Evolutionary conservation across 2,329 filamentous ascomycete genomes (phyloP).

Genomic region (Paracorniculantispora psalliotae): DNA sequence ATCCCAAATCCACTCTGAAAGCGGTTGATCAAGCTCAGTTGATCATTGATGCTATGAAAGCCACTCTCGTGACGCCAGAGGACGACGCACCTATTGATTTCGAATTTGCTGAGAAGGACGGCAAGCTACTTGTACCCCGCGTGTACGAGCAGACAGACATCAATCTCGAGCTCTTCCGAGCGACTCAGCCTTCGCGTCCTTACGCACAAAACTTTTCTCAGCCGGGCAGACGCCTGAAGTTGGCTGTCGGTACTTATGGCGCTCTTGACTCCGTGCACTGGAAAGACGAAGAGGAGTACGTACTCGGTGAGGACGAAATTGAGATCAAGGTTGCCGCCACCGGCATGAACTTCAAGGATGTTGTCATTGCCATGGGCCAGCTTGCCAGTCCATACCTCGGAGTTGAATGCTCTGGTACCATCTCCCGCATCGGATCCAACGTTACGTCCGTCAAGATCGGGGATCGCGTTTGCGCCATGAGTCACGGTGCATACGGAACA

Average conservation of each 20-base stretch:
- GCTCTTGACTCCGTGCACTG: conserved; percentile 37
- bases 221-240: conserved; percentile 28
- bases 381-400: conserved; percentile 30
- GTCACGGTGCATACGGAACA: conserved; percentile 29
- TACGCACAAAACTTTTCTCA: conserved; percentile 35
- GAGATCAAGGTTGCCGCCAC: conserved; percentile 40
- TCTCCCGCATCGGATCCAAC: conserved; percentile 50
- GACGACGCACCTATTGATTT: conserved; percentile 22
- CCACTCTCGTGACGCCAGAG: conserved; percentile 17
- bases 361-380: conserved; percentile 38
- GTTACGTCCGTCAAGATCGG: conserved; percentile 60
- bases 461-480: conserved; percentile 64
- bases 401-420: conserved; percentile 36
- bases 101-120: conserved; percentile 26
- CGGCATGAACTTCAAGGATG: conserved; percentile 43
- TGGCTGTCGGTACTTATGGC: conserved; percentile 34
- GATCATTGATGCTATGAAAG: conserved; percentile 24
- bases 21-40: conserved; percentile 26
- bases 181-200: conserved; percentile 20
- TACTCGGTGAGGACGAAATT: conserved; percentile 31
- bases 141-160: conserved; percentile 23
- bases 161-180: conserved; percentile 24
- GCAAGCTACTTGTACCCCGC: conserved; percentile 25
- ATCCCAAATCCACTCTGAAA: conserved; percentile 30
- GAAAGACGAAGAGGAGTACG: conserved; percentile 27